Base-by-base conservation (phyloP, 208 protist species). In the Crithidia bombi region DNA sequence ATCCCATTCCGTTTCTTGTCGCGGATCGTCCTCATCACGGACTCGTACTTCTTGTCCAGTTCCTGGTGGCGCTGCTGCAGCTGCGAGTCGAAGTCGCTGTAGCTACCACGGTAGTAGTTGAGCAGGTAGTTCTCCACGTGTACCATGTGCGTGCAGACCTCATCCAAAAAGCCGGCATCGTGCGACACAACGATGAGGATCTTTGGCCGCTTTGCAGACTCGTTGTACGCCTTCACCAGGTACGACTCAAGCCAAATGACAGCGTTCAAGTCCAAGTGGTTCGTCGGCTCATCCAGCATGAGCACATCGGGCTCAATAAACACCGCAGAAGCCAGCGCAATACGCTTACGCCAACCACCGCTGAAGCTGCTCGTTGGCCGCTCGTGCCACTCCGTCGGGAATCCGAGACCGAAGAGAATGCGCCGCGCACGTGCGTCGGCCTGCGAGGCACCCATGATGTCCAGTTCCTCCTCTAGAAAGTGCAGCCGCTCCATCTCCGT, bases 261-360 rank as follows among this genome's bases (percentile, higher is more conserved):
- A 26, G 94, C 93, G 62, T 95, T 93, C n/a, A 99, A 74, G 67
- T 99, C 97, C 21, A 99, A 81, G 78, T 99, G 97, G 80, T 99
- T 99, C 25, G 96, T 98, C 19, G 98, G 98, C 85, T 99, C 98
- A 78, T 99, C 98, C 7, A 99, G 87, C 73, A 99, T 81, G 14
- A 99, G 83, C 36, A 99, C 82, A 70, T 98, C 91, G 0, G 97
- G 97, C 68, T 98, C 87, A 43, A 92, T 93, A 69, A 98, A 98
- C 46, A 99, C 86, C 0, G 98, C 97, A 4, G 82, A 86, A 14
- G 98, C 97, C 33, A 99, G 89, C 9, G 96, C 89, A 28, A 98
- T 92, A 72, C 97, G 92, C 92, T 98, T 98, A 30, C 92, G 79
- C 92, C 92, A 95, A 23, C 90, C 92, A 69, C 90, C 92, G 44